Base-by-base conservation (phyloP, 2,329 filamentous ascomycete species). In the Cladosporium velox region DNA sequence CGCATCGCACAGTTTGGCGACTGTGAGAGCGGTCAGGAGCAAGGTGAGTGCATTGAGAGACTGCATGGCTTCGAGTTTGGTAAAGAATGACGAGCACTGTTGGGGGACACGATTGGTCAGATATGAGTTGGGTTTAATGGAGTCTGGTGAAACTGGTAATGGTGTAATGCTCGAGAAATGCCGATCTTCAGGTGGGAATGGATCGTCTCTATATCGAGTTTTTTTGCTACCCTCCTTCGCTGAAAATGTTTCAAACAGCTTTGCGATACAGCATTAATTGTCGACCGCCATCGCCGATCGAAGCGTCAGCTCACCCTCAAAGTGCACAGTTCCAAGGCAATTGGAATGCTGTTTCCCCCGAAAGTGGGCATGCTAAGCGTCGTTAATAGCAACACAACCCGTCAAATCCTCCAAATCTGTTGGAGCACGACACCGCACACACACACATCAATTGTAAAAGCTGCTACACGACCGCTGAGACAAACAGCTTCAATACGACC, bases 151-250 rank as follows among this genome's bases (percentile, higher is more conserved):
- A 11, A 7, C 18, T 44, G 41, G n/a, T 47, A 47, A 41, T 47
- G n/a, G 2, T n/a, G 34, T 41, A 38, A 38, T 38, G 4, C n/a
- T 51, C 26, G 28, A 18, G 18, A 14, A 55, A 32, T 58, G 34
- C 18, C 55, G 55, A 58, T 58, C 34, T 58, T 28, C 32, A 63
- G 34, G 30, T 4, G 60, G 60, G 30, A 63, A 44, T 28, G 30
- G 60, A 63, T 63, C 49, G 34, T 63, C 47, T 55, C 60, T 63
- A 63, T 63, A 58, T 58, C 55, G 30, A 26, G 11, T 58, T 54
- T 28, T 28, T 18, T 3, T 6, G 28, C 34, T 18, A n/a, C 54
- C n/a, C 28, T 35, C n/a, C 11, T 12, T 12, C 1, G n/a, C 12
- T 15, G 21, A 21, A 18, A n/a, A 34, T 35, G 28, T 30, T 12